phyloP scores from a whole-genome alignment of 495 filamentous ascomycete genomes.

The Evernia prunastri region DNA sequence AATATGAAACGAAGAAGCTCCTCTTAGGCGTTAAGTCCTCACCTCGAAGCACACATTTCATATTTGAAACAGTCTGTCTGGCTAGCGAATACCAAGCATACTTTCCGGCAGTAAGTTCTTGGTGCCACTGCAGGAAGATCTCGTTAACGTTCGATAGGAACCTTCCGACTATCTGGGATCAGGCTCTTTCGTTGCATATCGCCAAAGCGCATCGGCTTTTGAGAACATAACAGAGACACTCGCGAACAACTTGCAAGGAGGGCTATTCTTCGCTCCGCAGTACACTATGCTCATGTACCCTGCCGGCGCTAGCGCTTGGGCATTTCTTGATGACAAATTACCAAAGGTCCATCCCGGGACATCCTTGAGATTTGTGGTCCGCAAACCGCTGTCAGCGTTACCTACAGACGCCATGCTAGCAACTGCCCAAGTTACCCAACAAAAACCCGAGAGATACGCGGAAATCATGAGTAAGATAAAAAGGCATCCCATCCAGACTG shows the following conservation, averaged over 20 bases:
- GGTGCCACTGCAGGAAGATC: neutral
- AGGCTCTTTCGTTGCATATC: slow-evolving; percentile 37
- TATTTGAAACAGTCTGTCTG: slow-evolving; percentile 39
- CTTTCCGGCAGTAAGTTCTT: slow-evolving; percentile 32
- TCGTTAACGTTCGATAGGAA: neutral
- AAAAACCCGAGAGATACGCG: slow-evolving; percentile 25
- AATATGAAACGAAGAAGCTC: slow-evolving; percentile 12
- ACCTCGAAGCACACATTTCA: slow-evolving; percentile 31
- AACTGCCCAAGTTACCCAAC: slow-evolving; percentile 4
- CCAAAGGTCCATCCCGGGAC: slow-evolving; percentile 2
- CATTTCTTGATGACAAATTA: slow-evolving; percentile 12
- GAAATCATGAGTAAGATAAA: slow-evolving; percentile 7
- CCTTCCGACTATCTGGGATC: slow-evolving; percentile 20
- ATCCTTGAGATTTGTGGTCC: slow-evolving; percentile 17
- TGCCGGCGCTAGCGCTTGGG: slow-evolving; percentile 16
- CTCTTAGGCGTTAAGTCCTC: slow-evolving; percentile 27
- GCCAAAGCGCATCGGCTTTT: slow-evolving; percentile 31
- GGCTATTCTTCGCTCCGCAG: slow-evolving; percentile 15
- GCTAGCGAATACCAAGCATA: slow-evolving; percentile 32
- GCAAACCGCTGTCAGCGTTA: slow-evolving; percentile 7
- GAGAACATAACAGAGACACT: slow-evolving; percentile 31
- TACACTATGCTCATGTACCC: slow-evolving; percentile 23
- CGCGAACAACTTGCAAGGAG: slow-evolving; percentile 14
- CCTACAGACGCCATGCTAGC: neutral
- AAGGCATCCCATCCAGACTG: slow-evolving; percentile 11